Evolutionary conservation across 2,329 filamentous ascomycete species (phyloP), one percentile per base, ranked within the genome.

Genomic region (Ascochyta koolunga): DNA sequence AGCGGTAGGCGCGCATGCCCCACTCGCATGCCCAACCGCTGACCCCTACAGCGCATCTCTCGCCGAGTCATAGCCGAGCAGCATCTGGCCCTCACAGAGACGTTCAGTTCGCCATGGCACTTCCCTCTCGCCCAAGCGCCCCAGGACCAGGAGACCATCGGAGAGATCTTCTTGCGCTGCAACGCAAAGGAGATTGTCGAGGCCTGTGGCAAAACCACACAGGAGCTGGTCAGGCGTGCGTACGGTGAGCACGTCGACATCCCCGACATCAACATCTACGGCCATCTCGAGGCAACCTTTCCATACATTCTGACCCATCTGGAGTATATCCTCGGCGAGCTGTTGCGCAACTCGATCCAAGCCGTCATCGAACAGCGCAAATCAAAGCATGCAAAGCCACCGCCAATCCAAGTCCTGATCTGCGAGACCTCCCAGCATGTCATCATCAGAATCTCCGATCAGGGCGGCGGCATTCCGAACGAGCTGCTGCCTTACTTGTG

Each of bases 21-120:
- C 5, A 9, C 2, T n/a, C n/a, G 10, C 6, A 4, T 9, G 2
- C 2, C 1, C 4, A 2, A n/a, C n/a, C 4, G 49, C 33, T 54
- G 35, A 67, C 43, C 9, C 1, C 10, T 15, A 5, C 50, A 95
- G 90, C 86, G 95, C 55, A 99, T 99, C 64, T 97, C 93, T 38
- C 88, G 95, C 55, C 87, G 96, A 58, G 95, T 98, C 62, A 99
- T 99, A 70, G 95, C 95, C 29, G 95, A 99, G 76, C 95, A 99
- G 69, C 95, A 99, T 71, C 86, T 99, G 32, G 92, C 95, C 9
- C 83, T 99, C 16, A 96, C 93, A 4, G 93, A 98, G 64, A 97
- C 93, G 1, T 98, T 93, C 79, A 89, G 95, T 73, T 90, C 90
- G 0, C 89, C 90, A 2, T 93, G 90, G 86, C 93, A 96, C 79